Percentiles rank a stretch among this genome's conserved stretches.
phyloP scores from a whole-genome alignment of 306 rosid genomes.

The Quercus variabilis region DNA sequence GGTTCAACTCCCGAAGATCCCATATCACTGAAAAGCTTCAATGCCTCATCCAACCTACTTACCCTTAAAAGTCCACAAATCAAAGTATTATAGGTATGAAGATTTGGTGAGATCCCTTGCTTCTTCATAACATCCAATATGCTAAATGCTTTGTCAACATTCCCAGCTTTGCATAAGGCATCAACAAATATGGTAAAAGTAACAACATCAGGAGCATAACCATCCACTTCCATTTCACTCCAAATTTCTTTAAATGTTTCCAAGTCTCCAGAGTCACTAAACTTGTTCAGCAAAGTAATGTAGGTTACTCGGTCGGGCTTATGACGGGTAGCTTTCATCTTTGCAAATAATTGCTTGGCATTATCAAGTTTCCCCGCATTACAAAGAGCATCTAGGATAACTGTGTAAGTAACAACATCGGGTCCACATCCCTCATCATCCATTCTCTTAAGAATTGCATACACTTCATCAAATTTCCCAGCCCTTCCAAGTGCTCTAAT shows the following conservation, averaged over 20 bases:
- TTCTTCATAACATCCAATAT: constrained; percentile 58
- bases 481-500: constrained; percentile 88
- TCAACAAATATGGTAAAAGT: constrained; percentile 73
- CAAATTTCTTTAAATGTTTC: constrained; percentile 55
- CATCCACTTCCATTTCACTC: constrained; percentile 86
- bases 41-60: constrained; percentile 68
- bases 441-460: constrained; percentile 70
- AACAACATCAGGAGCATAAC: constrained; percentile 80
- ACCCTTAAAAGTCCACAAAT: constrained; percentile 66
- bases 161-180: constrained; percentile 76
- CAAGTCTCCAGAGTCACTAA: constrained; percentile 59
- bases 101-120: constrained; percentile 71
- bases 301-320: constrained; percentile 83
- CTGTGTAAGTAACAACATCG: constrained; percentile 87
- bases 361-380: constrained; percentile 62
- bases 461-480: constrained; percentile 76
- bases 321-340: constrained; percentile 69
- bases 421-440: constrained; percentile 85
- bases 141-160: constrained; percentile 63
- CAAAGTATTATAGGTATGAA: constrained; percentile 83
- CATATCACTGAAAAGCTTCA: constrained; percentile 63
- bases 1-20: constrained; percentile 66
- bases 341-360: constrained; percentile 57
- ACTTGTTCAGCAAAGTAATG: constrained; percentile 77
- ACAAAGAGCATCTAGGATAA: constrained; percentile 91